Base-by-base conservation (phyloP, 2,329 filamentous ascomycete species). In the Leptographium flavum region DNA sequence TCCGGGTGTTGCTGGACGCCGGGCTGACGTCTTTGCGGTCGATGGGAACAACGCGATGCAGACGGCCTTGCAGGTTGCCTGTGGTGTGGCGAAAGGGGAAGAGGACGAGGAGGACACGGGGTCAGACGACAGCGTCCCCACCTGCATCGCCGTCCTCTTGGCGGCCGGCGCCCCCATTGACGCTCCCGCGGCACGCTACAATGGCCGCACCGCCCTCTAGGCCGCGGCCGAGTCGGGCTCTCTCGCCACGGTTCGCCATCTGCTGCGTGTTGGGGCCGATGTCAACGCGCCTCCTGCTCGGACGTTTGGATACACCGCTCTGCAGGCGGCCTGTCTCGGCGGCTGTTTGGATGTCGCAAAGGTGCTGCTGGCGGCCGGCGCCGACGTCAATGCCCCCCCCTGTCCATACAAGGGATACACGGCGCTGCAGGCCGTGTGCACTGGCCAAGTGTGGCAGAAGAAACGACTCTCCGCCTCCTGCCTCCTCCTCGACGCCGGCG, bases 41-140 rank as follows among this genome's bases (percentile, higher is more conserved):
- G 58, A 54, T 41, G 55, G 58, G 9, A 60, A 58, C 31, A 59
- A 55, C 55, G 60, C 51, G 61, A 62, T 45, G 50, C 58, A 48
- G 57, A 71, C 51, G 57, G 65, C 55, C 50, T 63, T 59, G 56
- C 67, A 53, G 56, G 54, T 52, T 14, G 45, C 45, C 13, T 42
- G 39, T n/a, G 45, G 39, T 7, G 39, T 19, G 5, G n/a, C n/a
- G n/a, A n/a, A n/a, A n/a, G 9, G 13, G 17, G 19, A 17, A 14
- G 21, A 45, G 36, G n/a, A 21, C 27, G 31, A 41, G 10, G 27
- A 41, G 5, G 28, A 48, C 17, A 23, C n/a, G n/a, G n/a, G n/a
- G n/a, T n/a, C n/a, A n/a, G n/a, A 42, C 39, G 30, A 42, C 11
- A 33, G 17, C n/a, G 62, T 9, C 5, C 15, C 27, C 31, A 23